A percentile compares a stretch with the other conserved stretches of the same genome.
Evolutionary conservation across 2,329 filamentous ascomycete genomes (phyloP).

Genomic region (Malbranchea cinnamomea): DNA sequence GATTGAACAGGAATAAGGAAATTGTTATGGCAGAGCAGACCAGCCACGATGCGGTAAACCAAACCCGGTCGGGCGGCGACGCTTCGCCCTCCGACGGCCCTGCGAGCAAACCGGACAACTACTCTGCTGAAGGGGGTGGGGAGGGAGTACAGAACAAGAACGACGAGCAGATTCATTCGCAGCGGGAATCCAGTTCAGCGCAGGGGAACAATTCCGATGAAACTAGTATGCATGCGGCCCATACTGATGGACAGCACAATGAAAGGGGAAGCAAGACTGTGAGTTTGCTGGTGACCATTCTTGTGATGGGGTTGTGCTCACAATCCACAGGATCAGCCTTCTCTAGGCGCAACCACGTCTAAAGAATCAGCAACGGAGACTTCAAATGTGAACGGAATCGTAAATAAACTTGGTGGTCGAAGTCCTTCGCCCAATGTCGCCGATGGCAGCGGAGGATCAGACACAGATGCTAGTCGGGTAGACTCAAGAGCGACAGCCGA

Average conservation of each 20-base stretch:
- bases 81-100: conserved; percentile 49
- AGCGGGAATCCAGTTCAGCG: no score
- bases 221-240: no score
- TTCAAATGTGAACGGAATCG: conserved; percentile 24
- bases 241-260: no score
- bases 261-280: conserved; percentile 12
- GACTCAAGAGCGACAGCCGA: conserved; percentile 30
- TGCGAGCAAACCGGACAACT: conserved; percentile 43
- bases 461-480: conserved; percentile 47
- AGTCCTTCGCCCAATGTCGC: conserved; percentile 18
- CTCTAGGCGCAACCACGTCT: conserved; percentile 5
- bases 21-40: conserved; percentile 61
- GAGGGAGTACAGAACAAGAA: conserved; percentile 20
- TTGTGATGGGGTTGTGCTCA: conserved; percentile 2
- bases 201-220: no score
- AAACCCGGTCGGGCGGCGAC: conserved; percentile 52
- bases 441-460: conserved; percentile 41
- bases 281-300: conserved; percentile 11
- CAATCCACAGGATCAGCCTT: conserved; percentile 1
- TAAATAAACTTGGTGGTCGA: conserved; percentile 23
- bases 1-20: no score
- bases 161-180: no score
- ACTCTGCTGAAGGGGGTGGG: conserved; percentile 36
- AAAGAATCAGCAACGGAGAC: conserved; percentile 2
- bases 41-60: conserved; percentile 57